These are phyloP conservation scores for Lipomyces starkeyi DNA, from an alignment of 805 yeast species.

Conservation along the genomic window DNA sequence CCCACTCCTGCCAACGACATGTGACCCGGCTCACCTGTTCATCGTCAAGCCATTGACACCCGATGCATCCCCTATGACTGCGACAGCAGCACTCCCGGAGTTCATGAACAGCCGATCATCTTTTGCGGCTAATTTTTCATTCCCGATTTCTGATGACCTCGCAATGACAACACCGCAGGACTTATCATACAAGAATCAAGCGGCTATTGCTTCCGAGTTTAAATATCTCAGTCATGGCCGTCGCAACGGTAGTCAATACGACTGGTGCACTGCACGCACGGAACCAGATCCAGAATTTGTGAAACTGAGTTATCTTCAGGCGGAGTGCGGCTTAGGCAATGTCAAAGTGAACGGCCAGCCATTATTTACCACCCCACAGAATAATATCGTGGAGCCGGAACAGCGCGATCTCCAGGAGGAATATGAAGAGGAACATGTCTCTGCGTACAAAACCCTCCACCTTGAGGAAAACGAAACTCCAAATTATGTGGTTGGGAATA, in stretches of 20 bases:
- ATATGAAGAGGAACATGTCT: not conserved
- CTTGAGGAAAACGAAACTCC: not conserved
- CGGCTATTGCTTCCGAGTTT: not conserved
- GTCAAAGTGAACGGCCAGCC: not conserved
- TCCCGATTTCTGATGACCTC: not conserved
- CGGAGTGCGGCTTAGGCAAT: not conserved
- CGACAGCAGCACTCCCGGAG: not conserved
- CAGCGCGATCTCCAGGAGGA: not conserved
- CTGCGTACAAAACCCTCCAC: not conserved
- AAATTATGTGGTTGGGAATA: not conserved
- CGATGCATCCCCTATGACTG: not conserved
- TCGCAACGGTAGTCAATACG: not conserved
- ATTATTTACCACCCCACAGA: not conserved
- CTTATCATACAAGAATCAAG: not conserved
- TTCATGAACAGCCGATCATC: not conserved
- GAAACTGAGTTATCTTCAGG: not conserved
- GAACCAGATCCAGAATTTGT: not conserved
- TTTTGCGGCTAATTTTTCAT: not conserved
- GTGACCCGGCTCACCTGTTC: not conserved
- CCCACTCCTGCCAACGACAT: not conserved
- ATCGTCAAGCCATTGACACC: conserved; percentile 1
- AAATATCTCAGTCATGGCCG: not conserved
- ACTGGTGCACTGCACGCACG: not conserved
- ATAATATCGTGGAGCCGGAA: not conserved
- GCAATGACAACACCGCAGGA: not conserved